Base-by-base conservation (phyloP, 306 rosid species). In the Hippophae tibetana region DNA sequence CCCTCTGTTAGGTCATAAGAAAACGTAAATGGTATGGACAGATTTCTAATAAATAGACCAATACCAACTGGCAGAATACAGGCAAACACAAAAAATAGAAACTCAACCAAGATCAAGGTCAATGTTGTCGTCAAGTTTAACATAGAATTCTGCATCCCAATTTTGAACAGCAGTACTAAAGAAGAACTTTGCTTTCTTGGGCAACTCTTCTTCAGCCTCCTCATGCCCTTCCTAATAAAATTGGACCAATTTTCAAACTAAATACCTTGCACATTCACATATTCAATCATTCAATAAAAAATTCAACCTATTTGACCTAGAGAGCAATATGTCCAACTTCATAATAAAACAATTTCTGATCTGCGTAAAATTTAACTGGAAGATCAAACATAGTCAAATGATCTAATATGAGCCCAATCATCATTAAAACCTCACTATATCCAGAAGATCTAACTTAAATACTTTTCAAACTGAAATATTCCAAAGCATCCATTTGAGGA, bases 121-220 rank as follows among this genome's bases (percentile, higher is more conserved):
- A 60, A 86, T 83, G 63, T 61, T 67, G 74, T 93, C 95, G 57
- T 88, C 99, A 52, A 93, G 95, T 86, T 93, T 93, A 59, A 88
- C 88, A 67, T 86, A 93, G 76, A 93, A 93, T 45, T 88, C 90
- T 25, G 99, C 99, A 74, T 93, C 92, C 99, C 99, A 93, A 61
- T 80, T 88, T 77, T 81, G 95, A 77, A 93, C 90, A 10, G 97
- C 97, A 23, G 95, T 81, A 64, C 94, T 84, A 74, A 88, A 84
- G 82, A 93, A 93, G 76, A 82, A 78, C 76, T 93, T 88, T 11
- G 80, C 94, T 69, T 93, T 93, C 60, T 93, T 88, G 47, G 97
- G 85, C 61, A 88, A 77, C 77, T 88, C 97, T 66, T 93, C 99
- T 65, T 88, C 87, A 73, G 99, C 99, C 76, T 93, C 99, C 76